phyloP scores from a whole-genome alignment of 345 rosid genomes.

The Ceriops zippeliana region DNA sequence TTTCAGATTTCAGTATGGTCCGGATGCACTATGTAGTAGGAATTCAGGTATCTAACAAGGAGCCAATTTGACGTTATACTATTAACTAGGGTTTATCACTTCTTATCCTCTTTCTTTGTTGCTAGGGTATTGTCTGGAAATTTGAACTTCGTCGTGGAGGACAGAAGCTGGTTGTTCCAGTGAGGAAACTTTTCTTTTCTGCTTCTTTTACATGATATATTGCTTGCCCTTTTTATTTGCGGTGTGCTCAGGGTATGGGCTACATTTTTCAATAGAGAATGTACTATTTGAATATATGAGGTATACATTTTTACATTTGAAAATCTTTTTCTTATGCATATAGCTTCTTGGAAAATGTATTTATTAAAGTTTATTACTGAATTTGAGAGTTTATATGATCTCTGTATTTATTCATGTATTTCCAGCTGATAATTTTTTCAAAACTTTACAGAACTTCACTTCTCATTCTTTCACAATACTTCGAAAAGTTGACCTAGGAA shows the following conservation, averaged over 20 bases:
- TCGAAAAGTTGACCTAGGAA: background rate
- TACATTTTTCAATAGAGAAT: background rate
- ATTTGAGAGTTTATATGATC: background rate
- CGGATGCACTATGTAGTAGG: constrained; percentile 79
- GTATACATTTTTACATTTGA: background rate
- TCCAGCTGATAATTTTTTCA: too few species aligned
- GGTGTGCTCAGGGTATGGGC: background rate
- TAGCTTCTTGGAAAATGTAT: background rate
- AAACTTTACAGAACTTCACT: too few species aligned
- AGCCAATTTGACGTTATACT: background rate
- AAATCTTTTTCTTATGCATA: background rate
- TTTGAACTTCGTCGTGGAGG: constrained; percentile 80
- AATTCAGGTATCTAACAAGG: constrained; percentile 53
- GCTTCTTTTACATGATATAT: constrained; percentile 8
- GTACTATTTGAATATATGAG: background rate
- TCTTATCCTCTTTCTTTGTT: constrained; percentile 10
- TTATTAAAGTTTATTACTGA: background rate
- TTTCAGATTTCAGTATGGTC: constrained; percentile 77
- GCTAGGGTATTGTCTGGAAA: constrained; percentile 88
- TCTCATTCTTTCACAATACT: too few species aligned
- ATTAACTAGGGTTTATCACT: background rate
- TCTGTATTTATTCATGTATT: too few species aligned
- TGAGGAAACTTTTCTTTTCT: constrained; percentile 39
- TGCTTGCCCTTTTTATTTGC: background rate
- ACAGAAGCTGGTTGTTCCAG: constrained; percentile 87